Base-by-base conservation (phyloP, 305 asterid species). In the Galium porrigens region DNA sequence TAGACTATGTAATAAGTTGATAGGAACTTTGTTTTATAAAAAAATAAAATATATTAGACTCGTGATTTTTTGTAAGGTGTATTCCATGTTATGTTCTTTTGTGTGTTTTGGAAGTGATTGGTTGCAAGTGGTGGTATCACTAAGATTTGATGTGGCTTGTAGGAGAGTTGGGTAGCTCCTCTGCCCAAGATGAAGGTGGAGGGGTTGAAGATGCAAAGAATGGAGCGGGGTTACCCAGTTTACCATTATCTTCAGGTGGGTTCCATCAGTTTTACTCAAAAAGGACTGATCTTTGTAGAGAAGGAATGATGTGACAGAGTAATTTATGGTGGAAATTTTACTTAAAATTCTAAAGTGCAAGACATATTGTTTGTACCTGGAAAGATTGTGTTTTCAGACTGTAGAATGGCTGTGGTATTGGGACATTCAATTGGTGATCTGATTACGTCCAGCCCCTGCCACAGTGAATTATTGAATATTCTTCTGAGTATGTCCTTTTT, bases 241-340 rank as follows among this genome's bases (percentile, higher is more conserved):
- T 89, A 79, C 95, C 95, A 77, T 83, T 85, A 52, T 82, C 96
- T 83, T 89, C 97, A 89, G 99, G 99, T 94, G 95, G 99, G 99
- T 94, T 89, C 94, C 82, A 83, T 94, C 94, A 82, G 88, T 79
- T 89, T 82, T 87, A 96, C 81, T 90, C 99, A 81, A 86, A 81
- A 86, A 83, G 99, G 99, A 89, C 89, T 91, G 94, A 83, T 88
- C 94, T 88, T 82, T 86, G 53, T 92, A 84, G 94, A 80, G 99
- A 89, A 78, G 96, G 78, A 90, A 86, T 92, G 95, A 86, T 89
- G 87, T 88, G 95, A 85, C 85, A 80, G 78, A 83, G 77, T 92
- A 77, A 72, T 84, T 81, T 76, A 17, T 83, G 97, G 87, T 84
- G 95, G 95, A 84, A 82, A 58, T 22, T 74, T 77, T 84, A 74